phyloP scores from a whole-genome alignment of 2,329 filamentous ascomycete species.

The Talaromyces sp. region DNA sequence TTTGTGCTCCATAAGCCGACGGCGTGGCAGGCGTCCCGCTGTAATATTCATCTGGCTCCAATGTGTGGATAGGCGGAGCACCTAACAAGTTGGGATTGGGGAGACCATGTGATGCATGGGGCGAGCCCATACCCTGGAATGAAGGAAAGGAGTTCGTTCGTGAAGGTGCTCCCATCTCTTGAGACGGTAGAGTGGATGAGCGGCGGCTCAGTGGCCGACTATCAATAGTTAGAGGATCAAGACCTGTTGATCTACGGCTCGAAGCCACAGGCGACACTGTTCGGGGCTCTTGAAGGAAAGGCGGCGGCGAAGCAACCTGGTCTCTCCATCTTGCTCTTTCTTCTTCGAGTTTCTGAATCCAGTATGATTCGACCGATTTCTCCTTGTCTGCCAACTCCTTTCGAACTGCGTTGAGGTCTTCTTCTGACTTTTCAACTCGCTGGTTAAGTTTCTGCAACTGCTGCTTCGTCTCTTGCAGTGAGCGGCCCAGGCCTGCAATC shows the following conservation, averaged over 20 bases:
- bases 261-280: slow-evolving; percentile 43
- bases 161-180: slow-evolving; percentile 39
- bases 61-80: slow-evolving; percentile 37
- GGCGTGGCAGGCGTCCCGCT: slow-evolving; percentile 36
- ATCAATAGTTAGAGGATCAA: slow-evolving; percentile 39
- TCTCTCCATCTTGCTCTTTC: slow-evolving; percentile 60
- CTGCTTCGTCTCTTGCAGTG: slow-evolving; percentile 63
- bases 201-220: slow-evolving; percentile 41
- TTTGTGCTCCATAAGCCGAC: slow-evolving; percentile 38
- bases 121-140: slow-evolving; percentile 26
- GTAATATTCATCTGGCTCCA: slow-evolving; percentile 49
- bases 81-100: slow-evolving; percentile 27
- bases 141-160: slow-evolving; percentile 46
- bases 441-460: slow-evolving; percentile 50
- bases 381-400: slow-evolving; percentile 59
- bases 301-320: slow-evolving; percentile 38
- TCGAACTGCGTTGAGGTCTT: slow-evolving; percentile 58
- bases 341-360: slow-evolving; percentile 60
- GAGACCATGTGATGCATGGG: slow-evolving; percentile 26
- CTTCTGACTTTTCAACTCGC: slow-evolving; percentile 51
- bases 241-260: slow-evolving; percentile 37
- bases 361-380: slow-evolving; percentile 55
- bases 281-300: slow-evolving; percentile 35
- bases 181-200: slow-evolving; percentile 36
- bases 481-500: slow-evolving; percentile 47